Evolutionary conservation across 2,329 filamentous ascomycete species (phyloP), one percentile per base, ranked within the genome.

Genomic region (Amauroascus niger): DNA sequence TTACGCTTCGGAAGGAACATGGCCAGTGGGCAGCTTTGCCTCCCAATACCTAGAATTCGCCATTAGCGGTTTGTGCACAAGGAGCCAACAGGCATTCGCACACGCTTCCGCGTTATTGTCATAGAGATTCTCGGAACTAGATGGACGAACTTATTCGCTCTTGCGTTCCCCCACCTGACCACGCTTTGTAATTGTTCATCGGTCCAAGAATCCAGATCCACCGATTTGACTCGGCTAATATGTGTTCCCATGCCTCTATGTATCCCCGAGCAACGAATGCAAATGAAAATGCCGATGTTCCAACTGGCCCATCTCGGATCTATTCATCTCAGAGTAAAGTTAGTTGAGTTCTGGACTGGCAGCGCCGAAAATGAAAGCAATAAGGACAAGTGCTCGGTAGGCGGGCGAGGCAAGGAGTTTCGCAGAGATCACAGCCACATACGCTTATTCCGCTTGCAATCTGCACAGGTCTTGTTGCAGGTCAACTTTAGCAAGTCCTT

Each of bases 371-470:
- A 30, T 4, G 26, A 30, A 30, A 30, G 26, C 5, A 30, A 30
- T 30, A 30, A 9, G 16, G 28, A 30, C 28, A 28, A 16, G 22
- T n/a, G 9, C 22, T 8, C 16, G 7, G 20, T 32, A 44, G 52
- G 43, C 18, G 7, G 14, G 20, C 35, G 16, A 26, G 26, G 41
- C 13, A n/a, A 26, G 6, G 47, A 40, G 54, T 9, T 13, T 30
- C 47, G 26, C n/a, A 59, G 47, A 56, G 51, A 52, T 52, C 6
- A 52, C 35, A 20, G 22, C 6, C 7, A 75, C 84, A 62, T 72
- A 94, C 90, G 93, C 72, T 97, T 98, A 77, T 97, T 98, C 70
- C 86, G 84, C 78, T 98, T 98, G 81, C 93, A 98, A 72, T 98
- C 93, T 57, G 91, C 88, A 77, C 93, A 98, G 67, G 87, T 82